These are phyloP conservation scores for Paecilomyces sp. DNA, from an alignment of 2,329 filamentous ascomycete genomes.

Conservation along the genomic window DNA sequence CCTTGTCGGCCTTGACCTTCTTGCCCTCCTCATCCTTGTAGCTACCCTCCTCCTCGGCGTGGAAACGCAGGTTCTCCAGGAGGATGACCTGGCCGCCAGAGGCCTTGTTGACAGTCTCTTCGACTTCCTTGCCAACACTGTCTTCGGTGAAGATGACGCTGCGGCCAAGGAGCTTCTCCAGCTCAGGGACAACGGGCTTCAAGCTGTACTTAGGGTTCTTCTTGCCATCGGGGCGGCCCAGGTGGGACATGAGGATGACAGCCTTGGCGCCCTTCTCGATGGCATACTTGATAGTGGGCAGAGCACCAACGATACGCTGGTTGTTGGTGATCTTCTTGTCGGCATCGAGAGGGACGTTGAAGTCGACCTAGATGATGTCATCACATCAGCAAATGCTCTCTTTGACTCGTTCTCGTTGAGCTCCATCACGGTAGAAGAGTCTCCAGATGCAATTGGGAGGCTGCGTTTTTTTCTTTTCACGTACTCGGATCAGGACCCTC, in stretches of 20 bases:
- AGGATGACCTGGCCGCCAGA: conserved; percentile 76
- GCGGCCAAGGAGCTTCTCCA: conserved; percentile 83
- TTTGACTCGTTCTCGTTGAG: conserved; percentile 1
- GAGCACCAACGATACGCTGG: conserved; percentile 93
- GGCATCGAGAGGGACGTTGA: conserved; percentile 95
- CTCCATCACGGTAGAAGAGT: background rate
- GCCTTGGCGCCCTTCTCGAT: conserved; percentile 84
- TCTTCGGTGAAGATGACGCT: conserved; percentile 83
- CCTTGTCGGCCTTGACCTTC: conserved; percentile 97
- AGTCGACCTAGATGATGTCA: conserved; percentile 68
- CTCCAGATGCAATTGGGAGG: conserved; percentile 9
- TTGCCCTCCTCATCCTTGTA: conserved; percentile 89
- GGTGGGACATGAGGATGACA: conserved; percentile 96
- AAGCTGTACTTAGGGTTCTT: conserved; percentile 89
- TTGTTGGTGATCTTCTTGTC: conserved; percentile 95
- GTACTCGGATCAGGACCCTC: conserved; percentile 91
- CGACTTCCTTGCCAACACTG: conserved; percentile 81
- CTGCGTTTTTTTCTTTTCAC: conserved; percentile 25
- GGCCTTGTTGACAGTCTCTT: conserved; percentile 81
- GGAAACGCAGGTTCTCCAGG: conserved; percentile 97
- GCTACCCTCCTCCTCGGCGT: conserved; percentile 96
- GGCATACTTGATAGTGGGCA: conserved; percentile 93
- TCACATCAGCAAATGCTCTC: background rate
- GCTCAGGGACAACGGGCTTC: conserved; percentile 81
- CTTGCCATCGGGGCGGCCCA: conserved; percentile 89